Conservation (phyloP, 805 yeast genomes). For the Candida nanaspora region DNA sequence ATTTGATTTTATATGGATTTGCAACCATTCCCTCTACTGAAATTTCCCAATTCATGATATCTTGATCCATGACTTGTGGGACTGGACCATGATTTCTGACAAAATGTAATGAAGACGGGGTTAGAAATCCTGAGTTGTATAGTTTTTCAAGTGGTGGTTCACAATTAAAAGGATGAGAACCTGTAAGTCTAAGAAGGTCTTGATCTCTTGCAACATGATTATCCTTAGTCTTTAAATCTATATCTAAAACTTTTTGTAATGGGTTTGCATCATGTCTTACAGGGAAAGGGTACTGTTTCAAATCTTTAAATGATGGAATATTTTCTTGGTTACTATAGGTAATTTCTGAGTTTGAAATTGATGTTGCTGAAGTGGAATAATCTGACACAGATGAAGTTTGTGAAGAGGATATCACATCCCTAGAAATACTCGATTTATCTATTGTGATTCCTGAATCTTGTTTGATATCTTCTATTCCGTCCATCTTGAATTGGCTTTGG, state of each 20-base stretch:
- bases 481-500: too few relatives aligned
- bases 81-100: constrained; percentile 30
- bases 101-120: constrained; percentile 25
- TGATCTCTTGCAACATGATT: constrained; percentile 24
- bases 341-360: too few relatives aligned
- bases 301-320: background rate
- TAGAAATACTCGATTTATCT: too few relatives aligned
- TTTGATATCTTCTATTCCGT: too few relatives aligned
- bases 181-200: constrained; percentile 23
- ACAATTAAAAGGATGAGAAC: constrained; percentile 27
- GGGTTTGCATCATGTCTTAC: constrained; percentile 10
- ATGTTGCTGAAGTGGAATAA: background rate
- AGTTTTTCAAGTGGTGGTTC: constrained; percentile 24
- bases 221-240: constrained; percentile 24
- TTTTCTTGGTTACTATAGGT: too few relatives aligned
- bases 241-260: constrained; percentile 12
- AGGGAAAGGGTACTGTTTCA: constrained; percentile 9
- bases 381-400: background rate
- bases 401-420: background rate
- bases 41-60: constrained; percentile 22
- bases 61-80: constrained; percentile 16
- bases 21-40: constrained; percentile 24
- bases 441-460: too few relatives aligned
- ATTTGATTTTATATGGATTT: constrained; percentile 17
- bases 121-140: constrained; percentile 24